Conservation (phyloP, 164 flowering plant genomes). For the Vitis cinerea region DNA sequence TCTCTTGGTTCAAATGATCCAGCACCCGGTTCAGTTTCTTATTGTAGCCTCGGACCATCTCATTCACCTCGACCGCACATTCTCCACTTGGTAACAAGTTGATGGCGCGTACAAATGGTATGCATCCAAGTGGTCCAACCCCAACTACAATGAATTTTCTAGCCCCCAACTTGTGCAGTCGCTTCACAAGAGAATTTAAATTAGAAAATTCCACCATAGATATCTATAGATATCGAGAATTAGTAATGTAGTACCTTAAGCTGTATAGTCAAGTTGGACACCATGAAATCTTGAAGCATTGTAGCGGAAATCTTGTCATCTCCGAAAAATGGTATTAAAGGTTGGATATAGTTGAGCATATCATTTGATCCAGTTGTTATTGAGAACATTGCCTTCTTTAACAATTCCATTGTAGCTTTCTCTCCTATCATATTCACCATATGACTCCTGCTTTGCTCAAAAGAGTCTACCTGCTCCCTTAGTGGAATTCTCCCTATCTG, state of each 20-base stretch:
- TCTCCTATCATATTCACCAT: slow-evolving; percentile 47
- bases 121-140: slow-evolving; percentile 75
- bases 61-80: slow-evolving; percentile 43
- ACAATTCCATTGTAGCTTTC: slow-evolving; percentile 20
- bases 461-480: slow-evolving; percentile 43
- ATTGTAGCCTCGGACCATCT: slow-evolving; percentile 46
- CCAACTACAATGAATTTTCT: slow-evolving; percentile 55
- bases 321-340: slow-evolving; percentile 40
- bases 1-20: slow-evolving; percentile 31
- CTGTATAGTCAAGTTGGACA: slow-evolving; percentile 58
- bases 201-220: background rate
- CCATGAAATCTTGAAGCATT: slow-evolving; percentile 47
- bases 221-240: background rate
- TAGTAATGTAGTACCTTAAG: slow-evolving; percentile 45
- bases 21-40: slow-evolving; percentile 27
- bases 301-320: slow-evolving; percentile 28
- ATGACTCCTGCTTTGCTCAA: slow-evolving; percentile 38
- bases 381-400: slow-evolving; percentile 54
- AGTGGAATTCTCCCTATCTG: slow-evolving; percentile 66
- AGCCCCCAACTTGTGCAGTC: slow-evolving; percentile 52
- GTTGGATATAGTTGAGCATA: slow-evolving; percentile 50
- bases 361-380: slow-evolving; percentile 69
- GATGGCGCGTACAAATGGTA: slow-evolving; percentile 61
- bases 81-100: slow-evolving; percentile 33
- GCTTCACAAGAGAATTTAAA: slow-evolving; percentile 19